Conservation (phyloP, 2,329 filamentous ascomycete species). For the Podosphaera xanthii region DNA sequence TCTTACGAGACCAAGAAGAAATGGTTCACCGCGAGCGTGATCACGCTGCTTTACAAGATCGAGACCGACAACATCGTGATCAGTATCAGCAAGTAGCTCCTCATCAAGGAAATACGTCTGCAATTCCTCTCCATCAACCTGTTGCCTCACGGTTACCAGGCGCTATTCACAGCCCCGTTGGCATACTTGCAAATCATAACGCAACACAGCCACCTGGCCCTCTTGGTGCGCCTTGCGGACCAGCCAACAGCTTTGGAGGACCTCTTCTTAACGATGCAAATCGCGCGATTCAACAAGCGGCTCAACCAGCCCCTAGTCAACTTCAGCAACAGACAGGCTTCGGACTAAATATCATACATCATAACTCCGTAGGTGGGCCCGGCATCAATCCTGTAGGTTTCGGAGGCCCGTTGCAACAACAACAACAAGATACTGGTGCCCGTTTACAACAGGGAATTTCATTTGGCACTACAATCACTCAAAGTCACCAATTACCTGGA, state of each 20-base stretch:
- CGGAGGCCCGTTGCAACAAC: slow-evolving; percentile 32
- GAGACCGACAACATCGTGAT: slow-evolving; percentile 38
- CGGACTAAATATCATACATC: slow-evolving; percentile 21
- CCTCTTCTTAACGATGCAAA: slow-evolving; percentile 29
- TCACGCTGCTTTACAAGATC: slow-evolving; percentile 22
- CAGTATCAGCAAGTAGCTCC: slow-evolving; percentile 42
- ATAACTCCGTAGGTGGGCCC: slow-evolving; percentile 31
- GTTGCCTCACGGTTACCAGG: slow-evolving; percentile 61
- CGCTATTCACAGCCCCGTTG: slow-evolving; percentile 80
- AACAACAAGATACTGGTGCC: slow-evolving; percentile 23
- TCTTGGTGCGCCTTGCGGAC: slow-evolving; percentile 16
- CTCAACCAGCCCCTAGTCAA: slow-evolving; percentile 19
- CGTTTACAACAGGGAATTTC: slow-evolving; percentile 36
- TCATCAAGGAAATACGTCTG: slow-evolving; percentile 70
- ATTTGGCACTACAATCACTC: slow-evolving; percentile 23
- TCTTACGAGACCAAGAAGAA: slow-evolving; percentile 32
- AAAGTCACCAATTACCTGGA: slow-evolving; percentile 15
- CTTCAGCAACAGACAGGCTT: slow-evolving; percentile 36
- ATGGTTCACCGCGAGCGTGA: slow-evolving; percentile 25
- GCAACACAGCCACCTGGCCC: slow-evolving; percentile 30
- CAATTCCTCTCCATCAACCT: slow-evolving; percentile 82
- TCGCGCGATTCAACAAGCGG: slow-evolving; percentile 29
- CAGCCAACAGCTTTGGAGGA: slow-evolving; percentile 26
- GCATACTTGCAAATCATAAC: slow-evolving; percentile 55
- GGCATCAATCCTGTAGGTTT: slow-evolving; percentile 42